Base-by-base conservation (phyloP, 129 eudicot species). In the Mikania micrantha region DNA sequence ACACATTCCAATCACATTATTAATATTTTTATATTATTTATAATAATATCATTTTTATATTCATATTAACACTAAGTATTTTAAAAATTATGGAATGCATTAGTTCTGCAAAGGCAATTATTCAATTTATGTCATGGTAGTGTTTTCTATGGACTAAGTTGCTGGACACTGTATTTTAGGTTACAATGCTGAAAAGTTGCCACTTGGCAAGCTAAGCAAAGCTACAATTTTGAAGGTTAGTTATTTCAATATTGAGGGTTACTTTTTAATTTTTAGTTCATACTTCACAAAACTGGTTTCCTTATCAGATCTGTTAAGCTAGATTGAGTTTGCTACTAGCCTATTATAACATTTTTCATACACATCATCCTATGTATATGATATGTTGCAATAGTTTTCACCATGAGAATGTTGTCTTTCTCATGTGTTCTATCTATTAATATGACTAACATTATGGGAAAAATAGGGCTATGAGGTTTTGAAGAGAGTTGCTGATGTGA, bases 121-220 rank as follows among this genome's bases (percentile, higher is more conserved):
- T 53, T 20, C 45, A n/a, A n/a, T 34, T 68, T 25, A 59, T 32
- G 5, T 17, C 40, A 48, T 34, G 64, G 21, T 74, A 71, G n/a
- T n/a, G n/a, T n/a, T n/a, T n/a, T n/a, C n/a, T n/a, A n/a, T n/a
- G n/a, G n/a, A n/a, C 58, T 15, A 25, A 47, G 63, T 76, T 58
- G 49, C 5, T 25, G 53, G 61, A 31, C 11, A 9, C 41, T 54
- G 36, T 53, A 9, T 44, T 56, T 40, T 78, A 94, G 99, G 99
- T 48, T 94, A 89, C 80, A 94, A 94, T 83, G 99, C 99, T 76
- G 90, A 94, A 53, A 94, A 94, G 72, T 64, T 94, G 76, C 99
- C 99, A 16, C 86, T 94, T 47, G 99, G 99, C 45, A 94, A 94
- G 86, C 81, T 94, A 57, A 86, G 97, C 82, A 89, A 72, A 67